These are phyloP conservation scores for Phytopythium mirpurense DNA, from an alignment of 352 stramenopile species.

Conservation along the genomic window DNA sequence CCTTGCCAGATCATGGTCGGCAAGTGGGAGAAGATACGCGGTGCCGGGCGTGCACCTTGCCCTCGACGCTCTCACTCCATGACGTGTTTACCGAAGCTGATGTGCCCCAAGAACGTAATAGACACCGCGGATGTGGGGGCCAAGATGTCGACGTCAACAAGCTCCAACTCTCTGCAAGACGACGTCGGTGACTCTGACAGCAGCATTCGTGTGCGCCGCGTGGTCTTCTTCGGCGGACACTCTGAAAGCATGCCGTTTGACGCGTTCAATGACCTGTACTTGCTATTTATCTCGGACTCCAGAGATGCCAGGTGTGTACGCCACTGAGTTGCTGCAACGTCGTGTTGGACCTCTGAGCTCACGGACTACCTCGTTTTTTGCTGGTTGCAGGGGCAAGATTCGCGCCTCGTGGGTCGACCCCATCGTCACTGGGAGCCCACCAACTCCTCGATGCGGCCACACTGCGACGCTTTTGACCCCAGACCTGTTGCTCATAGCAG, in stretches of 20 bases:
- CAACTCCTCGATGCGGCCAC: conserved; percentile 45
- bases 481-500: conserved; percentile 41
- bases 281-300: conserved; percentile 34
- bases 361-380: neutral
- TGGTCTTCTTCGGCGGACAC: conserved; percentile 68
- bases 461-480: conserved; percentile 34
- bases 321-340: neutral
- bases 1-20: conserved; percentile 29
- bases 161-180: neutral
- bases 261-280: conserved; percentile 54
- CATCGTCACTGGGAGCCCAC: conserved; percentile 23
- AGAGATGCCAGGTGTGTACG: conserved; percentile 3
- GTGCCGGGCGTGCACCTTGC: conserved; percentile 30
- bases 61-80: conserved; percentile 61
- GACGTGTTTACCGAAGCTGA: conserved; percentile 39
- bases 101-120: conserved; percentile 19
- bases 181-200: neutral
- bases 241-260: conserved; percentile 64
- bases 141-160: neutral
- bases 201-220: conserved; percentile 28
- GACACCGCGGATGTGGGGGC: neutral
- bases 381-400: conserved; percentile 13
- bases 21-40: conserved; percentile 62
- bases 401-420: conserved; percentile 33
- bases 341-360: too few relatives aligned